phyloP scores from a whole-genome alignment of 2,329 filamentous ascomycete genomes.

The Trichophyton rubrum region DNA sequence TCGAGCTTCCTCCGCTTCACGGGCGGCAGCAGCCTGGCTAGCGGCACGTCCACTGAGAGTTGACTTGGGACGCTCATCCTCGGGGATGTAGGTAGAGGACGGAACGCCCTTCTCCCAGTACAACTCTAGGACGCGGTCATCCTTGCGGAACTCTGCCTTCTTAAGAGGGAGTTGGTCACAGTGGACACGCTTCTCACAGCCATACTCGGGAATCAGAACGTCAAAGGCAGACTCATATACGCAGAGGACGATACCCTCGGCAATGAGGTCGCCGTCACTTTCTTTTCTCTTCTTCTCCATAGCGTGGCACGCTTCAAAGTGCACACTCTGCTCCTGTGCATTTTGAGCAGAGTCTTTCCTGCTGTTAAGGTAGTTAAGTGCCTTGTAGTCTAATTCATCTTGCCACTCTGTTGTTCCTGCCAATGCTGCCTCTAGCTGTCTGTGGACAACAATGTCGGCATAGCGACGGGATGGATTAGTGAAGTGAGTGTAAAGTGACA shows the following conservation, averaged over 20 bases:
- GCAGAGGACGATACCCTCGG: conserved; percentile 88
- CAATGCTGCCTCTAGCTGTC: conserved; percentile 77
- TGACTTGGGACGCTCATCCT: conserved; percentile 88
- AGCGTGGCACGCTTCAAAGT: conserved; percentile 90
- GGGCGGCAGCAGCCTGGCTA: conserved; percentile 62
- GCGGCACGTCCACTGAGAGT: conserved; percentile 59
- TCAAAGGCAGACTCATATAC: conserved; percentile 99
- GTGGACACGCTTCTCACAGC: conserved; percentile 98
- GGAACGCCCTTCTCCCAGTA: conserved; percentile 99
- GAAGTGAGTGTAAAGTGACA: conserved; percentile 93
- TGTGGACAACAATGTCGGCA: conserved; percentile 87
- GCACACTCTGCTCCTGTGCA: conserved; percentile 95
- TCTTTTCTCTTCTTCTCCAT: conserved; percentile 90
- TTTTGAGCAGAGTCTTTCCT: conserved; percentile 98
- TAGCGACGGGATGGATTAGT: conserved; percentile 91
- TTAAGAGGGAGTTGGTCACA: conserved; percentile 93
- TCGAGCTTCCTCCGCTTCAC: conserved; percentile 70
- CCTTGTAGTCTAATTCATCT: conserved; percentile 88
- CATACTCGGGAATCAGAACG: conserved; percentile 93
- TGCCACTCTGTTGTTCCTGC: conserved; percentile 73
- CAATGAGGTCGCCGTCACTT: conserved; percentile 79
- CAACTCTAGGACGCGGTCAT: conserved; percentile 82
- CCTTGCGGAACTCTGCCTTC: conserved; percentile 99
- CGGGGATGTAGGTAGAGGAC: conserved; percentile 88
- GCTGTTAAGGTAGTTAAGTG: conserved; percentile 88